Evolutionary conservation across 192 early-diverging fungal species (phyloP).

Genomic region (Podila minutissima): DNA sequence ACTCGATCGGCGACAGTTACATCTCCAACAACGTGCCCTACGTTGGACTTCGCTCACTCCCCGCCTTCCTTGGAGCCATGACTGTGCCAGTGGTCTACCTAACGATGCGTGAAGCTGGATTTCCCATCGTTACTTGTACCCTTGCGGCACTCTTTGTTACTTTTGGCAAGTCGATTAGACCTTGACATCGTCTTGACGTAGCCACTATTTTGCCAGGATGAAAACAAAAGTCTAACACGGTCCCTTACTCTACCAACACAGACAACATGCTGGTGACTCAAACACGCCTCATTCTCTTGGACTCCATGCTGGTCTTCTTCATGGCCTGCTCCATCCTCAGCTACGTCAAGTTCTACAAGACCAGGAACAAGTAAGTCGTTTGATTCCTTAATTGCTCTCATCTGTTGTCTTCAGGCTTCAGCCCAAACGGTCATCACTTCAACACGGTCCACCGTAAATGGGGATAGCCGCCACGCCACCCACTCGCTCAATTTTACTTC

Average conservation of each 20-base stretch:
- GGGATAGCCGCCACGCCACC: neutral
- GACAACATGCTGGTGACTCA: slow-evolving; percentile 94
- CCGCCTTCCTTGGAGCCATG: slow-evolving; percentile 82
- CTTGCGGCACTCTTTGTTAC: slow-evolving; percentile 83
- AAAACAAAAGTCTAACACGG: neutral
- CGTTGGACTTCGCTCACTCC: slow-evolving; percentile 81
- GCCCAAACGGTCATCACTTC: no score
- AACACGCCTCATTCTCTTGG: slow-evolving; percentile 92
- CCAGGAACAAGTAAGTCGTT: slow-evolving; percentile 53
- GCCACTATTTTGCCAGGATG: neutral
- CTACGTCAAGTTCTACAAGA: slow-evolving; percentile 91
- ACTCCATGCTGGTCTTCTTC: slow-evolving; percentile 94
- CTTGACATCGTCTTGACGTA: neutral
- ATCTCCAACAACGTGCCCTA: slow-evolving; percentile 89
- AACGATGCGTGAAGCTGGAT: slow-evolving; percentile 89
- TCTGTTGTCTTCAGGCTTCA: neutral
- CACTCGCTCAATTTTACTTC: neutral
- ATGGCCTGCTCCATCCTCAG: slow-evolving; percentile 84
- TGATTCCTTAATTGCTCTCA: slow-evolving; percentile 6
- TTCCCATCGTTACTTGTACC: slow-evolving; percentile 75
- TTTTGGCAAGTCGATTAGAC: slow-evolving; percentile 68
- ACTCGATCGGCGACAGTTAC: slow-evolving; percentile 95
- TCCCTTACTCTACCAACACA: slow-evolving; percentile 14
- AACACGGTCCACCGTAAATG: no score
- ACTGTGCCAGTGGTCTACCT: slow-evolving; percentile 81